A percentile compares a stretch with the other conserved stretches of the same genome.
phyloP scores from a whole-genome alignment of 2,329 filamentous ascomycete species.

The Endoconidiophora laricicola region DNA sequence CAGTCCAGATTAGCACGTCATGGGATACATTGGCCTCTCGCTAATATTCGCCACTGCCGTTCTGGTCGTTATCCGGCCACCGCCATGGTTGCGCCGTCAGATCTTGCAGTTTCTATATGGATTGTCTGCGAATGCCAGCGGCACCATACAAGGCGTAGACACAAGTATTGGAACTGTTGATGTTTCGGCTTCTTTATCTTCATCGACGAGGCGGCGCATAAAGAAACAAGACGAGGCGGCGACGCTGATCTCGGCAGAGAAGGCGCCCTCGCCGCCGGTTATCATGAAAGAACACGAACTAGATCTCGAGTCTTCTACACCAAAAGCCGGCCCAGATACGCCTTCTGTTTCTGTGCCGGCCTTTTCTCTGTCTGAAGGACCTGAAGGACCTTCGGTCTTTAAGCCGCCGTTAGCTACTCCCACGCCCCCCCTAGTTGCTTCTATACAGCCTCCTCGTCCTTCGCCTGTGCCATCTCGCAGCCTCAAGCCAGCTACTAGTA shows the following conservation, averaged over 20 bases:
- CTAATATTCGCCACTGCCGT: constrained; percentile 44
- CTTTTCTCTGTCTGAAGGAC: constrained; percentile 27
- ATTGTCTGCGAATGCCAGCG: neutral
- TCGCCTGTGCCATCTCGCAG: neutral
- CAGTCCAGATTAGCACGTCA: constrained; percentile 17
- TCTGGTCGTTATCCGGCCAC: constrained; percentile 37
- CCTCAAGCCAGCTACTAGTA: neutral
- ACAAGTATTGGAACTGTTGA: neutral
- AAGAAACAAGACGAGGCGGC: neutral
- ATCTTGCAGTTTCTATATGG: constrained; percentile 18
- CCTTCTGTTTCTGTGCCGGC: constrained; percentile 24
- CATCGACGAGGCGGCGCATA: neutral
- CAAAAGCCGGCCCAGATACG: constrained; percentile 27
- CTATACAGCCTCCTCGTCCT: constrained; percentile 15
- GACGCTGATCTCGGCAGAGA: neutral
- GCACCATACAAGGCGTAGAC: neutral
- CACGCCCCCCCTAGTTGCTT: constrained; percentile 14
- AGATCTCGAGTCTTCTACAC: constrained; percentile 31
- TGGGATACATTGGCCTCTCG: constrained; percentile 44
- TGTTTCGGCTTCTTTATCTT: neutral
- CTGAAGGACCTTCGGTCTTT: neutral
- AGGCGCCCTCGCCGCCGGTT: neutral
- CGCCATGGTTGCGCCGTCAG: constrained; percentile 28
- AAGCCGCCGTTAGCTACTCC: constrained; percentile 1
- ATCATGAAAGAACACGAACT: constrained; percentile 15